phyloP scores from a whole-genome alignment of 228 moss, liverwort and hornwort species.

The Sphagnum magellanicum region DNA sequence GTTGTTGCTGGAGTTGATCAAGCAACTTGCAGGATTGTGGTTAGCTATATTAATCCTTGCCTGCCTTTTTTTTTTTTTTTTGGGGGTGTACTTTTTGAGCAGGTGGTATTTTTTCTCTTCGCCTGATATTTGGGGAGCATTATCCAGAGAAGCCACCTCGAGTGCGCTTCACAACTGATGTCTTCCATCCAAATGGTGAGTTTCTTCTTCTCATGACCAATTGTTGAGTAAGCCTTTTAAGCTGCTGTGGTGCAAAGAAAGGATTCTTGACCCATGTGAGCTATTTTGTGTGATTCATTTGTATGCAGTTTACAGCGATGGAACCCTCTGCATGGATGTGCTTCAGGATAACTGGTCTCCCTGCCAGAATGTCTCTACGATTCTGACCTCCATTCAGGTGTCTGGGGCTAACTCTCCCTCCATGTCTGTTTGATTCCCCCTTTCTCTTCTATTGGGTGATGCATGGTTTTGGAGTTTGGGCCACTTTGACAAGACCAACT shows the following conservation, averaged over 20 bases:
- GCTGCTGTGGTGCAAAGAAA: too few relatives aligned
- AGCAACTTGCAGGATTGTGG: neutral
- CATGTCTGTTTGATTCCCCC: too few relatives aligned
- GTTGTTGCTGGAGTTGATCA: neutral
- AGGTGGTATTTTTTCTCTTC: constrained; percentile 52
- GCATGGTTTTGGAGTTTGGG: neutral
- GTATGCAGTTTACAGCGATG: constrained; percentile 47
- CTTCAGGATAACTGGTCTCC: constrained; percentile 62
- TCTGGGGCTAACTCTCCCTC: neutral
- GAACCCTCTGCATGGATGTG: constrained; percentile 59
- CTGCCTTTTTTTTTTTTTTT: neutral
- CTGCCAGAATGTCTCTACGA: constrained; percentile 53
- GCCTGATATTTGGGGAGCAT: constrained; percentile 54
- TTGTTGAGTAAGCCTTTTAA: too few relatives aligned
- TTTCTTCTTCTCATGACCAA: too few relatives aligned
- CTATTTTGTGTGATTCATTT: too few relatives aligned
- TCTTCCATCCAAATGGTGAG: constrained; percentile 57
- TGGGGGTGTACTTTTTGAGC: neutral
- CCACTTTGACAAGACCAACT: neutral
- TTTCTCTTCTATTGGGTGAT: neutral
- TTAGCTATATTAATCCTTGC: neutral
- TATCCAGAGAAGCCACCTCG: constrained; percentile 59
- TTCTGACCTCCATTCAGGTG: constrained; percentile 57
- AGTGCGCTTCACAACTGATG: constrained; percentile 53
- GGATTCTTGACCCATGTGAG: too few relatives aligned